phyloP scores from a whole-genome alignment of 257 asterid genomes.

The Solanum sejunctum region DNA sequence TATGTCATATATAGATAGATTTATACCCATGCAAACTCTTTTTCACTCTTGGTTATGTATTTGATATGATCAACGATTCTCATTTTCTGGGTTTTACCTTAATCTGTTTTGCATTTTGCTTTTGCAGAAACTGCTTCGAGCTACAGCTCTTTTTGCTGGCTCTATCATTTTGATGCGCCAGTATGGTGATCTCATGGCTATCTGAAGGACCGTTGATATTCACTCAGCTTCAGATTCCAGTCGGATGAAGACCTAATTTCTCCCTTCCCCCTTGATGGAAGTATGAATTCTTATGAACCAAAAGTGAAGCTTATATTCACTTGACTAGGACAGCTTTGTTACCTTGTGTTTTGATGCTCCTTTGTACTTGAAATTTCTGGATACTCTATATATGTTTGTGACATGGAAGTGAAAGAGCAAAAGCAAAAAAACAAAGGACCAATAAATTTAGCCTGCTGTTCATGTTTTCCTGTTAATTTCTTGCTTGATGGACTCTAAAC shows the following conservation, averaged over 20 bases:
- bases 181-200: conserved; percentile 77
- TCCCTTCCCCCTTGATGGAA: not conserved
- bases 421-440: not conserved
- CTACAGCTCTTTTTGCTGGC: conserved; percentile 71
- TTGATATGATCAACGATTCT: not conserved
- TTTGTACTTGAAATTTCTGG: not conserved
- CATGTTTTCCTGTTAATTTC: not conserved
- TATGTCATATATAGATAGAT: not conserved
- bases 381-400: not conserved
- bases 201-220: conserved; percentile 13
- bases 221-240: not conserved
- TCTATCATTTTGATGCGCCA: conserved; percentile 72
- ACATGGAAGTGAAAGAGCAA: not conserved
- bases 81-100: not conserved
- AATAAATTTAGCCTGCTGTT: not conserved
- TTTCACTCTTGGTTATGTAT: not conserved
- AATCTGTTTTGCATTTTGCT: not conserved
- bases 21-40: not conserved
- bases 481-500: not conserved
- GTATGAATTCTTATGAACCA: not conserved
- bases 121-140: conserved; percentile 76
- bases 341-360: not conserved
- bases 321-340: not conserved
- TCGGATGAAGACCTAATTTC: not conserved
- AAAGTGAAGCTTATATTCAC: not conserved